These are phyloP conservation scores for Coemansia sp. DNA, from an alignment of 192 early-diverging fungal species.

Conservation along the genomic window DNA sequence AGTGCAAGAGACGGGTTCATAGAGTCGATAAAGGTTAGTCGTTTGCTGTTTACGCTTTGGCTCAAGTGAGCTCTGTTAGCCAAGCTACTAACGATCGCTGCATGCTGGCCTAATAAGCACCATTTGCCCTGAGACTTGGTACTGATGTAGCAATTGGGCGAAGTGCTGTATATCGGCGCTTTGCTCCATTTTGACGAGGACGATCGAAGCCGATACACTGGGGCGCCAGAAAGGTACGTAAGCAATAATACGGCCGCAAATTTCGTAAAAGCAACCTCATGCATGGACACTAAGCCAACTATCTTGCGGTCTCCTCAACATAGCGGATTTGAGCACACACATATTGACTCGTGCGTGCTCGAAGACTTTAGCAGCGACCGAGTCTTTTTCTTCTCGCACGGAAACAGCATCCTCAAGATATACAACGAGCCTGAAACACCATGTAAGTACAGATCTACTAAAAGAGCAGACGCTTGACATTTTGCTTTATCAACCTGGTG, in stretches of 20 bases:
- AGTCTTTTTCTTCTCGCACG: slow-evolving; percentile 37
- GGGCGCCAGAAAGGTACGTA: slow-evolving; percentile 4
- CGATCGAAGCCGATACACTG: background rate
- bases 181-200: slow-evolving; percentile 41
- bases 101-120: background rate
- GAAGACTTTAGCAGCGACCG: slow-evolving; percentile 20
- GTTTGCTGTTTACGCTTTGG: background rate
- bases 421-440: slow-evolving; percentile 20
- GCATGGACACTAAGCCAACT: background rate
- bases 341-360: slow-evolving; percentile 12
- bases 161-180: slow-evolving; percentile 33
- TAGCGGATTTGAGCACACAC: slow-evolving; percentile 13
- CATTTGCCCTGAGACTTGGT: background rate
- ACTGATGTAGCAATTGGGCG: slow-evolving; percentile 40
- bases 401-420: slow-evolving; percentile 33
- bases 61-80: background rate
- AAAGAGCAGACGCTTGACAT: background rate
- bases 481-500: background rate
- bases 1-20: background rate
- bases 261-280: background rate
- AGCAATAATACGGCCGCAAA: too few relatives aligned
- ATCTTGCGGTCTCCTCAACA: background rate
- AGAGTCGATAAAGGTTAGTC: slow-evolving; percentile 34
- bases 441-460: slow-evolving; percentile 14
- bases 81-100: background rate